Evolutionary conservation across 495 filamentous ascomycete species (phyloP), one percentile per base, ranked within the genome.

Genomic region (Neurospora sp.): DNA sequence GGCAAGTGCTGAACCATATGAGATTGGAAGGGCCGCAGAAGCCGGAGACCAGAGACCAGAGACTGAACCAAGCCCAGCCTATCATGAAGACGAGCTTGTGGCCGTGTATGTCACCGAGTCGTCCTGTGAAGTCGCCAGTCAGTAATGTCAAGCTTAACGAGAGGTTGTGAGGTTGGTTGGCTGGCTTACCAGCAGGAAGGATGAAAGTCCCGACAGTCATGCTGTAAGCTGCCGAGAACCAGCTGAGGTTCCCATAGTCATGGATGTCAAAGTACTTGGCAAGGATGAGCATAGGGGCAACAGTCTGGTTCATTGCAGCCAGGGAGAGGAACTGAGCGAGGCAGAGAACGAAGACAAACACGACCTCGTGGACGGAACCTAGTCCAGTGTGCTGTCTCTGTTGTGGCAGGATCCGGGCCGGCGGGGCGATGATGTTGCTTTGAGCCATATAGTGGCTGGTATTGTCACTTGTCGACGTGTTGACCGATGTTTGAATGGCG

Each of bases 131-230:
- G 46, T 11, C 7, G 46, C n/a, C 39, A 16, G 10, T 6, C 6
- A 40, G 31, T 16, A 18, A 22, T 44, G 31, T 69, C 22, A 27
- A 65, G 27, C 7, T 6, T 38, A 7, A 14, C 12, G 35, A 37
- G 16, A 22, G 69, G 68, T 10, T 12, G 3, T 22, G 42, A 61
- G n/a, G 12, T 20, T 46, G 5, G 39, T 11, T 46, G 4, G 35
- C 35, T 18, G 65, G 22, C 75, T 71, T 59, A 76, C 75, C 76
- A 5, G 85, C 83, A 11, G 88, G 83, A 12, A 92, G 80, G 70
- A 92, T 89, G 72, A 91, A 91, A 2, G 88, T 88, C 8, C 90
- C 89, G 7, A 91, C 84, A 0, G 88, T 91, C 69, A 89, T 71
- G 31, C 81, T 82, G 76, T 89, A 89, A 2, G 82, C 86, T 2